These are phyloP conservation scores for Irpex sp. DNA, from an alignment of 1,284 basidiomycete species.

Conservation along the genomic window DNA sequence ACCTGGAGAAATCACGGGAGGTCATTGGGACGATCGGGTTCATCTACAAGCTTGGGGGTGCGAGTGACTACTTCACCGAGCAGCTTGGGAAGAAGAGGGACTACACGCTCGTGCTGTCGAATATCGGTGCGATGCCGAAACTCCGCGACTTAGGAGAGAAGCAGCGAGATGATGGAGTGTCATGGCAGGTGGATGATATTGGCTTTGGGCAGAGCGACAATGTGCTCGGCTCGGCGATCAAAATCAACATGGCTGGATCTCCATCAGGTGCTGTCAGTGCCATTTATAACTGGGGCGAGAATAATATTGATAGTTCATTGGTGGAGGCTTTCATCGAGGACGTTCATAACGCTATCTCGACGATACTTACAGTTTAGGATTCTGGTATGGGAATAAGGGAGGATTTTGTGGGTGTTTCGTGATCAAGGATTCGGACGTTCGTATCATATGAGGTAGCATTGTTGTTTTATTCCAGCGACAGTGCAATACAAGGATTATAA, in stretches of 20 bases:
- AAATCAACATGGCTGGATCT: constrained; percentile 30
- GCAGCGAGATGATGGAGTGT: background rate
- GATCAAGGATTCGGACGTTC: no score
- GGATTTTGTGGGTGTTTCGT: no score
- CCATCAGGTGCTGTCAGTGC: constrained; percentile 29
- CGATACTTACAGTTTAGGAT: background rate
- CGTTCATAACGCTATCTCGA: constrained; percentile 8
- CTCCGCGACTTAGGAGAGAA: background rate
- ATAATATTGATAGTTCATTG: constrained; percentile 23
- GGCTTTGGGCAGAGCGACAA: constrained; percentile 28
- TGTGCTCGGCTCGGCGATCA: constrained; percentile 28
- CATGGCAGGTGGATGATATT: constrained; percentile 19
- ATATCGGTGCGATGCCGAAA: constrained; percentile 20
- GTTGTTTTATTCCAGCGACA: background rate
- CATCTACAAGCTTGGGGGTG: constrained; percentile 20
- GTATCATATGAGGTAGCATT: no score
- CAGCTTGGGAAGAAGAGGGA: constrained; percentile 27
- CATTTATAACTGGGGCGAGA: constrained; percentile 29
- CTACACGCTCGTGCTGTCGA: constrained; percentile 27
- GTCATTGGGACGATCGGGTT: constrained; percentile 30
- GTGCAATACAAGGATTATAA: background rate
- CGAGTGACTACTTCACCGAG: constrained; percentile 21
- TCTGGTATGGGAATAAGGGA: no score
- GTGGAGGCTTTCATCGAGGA: constrained; percentile 26
- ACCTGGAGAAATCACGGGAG: constrained; percentile 16